Evolutionary conservation across 108 stramenopile species (phyloP).

Genomic region (Cyclotella choctawhatcheeana): DNA sequence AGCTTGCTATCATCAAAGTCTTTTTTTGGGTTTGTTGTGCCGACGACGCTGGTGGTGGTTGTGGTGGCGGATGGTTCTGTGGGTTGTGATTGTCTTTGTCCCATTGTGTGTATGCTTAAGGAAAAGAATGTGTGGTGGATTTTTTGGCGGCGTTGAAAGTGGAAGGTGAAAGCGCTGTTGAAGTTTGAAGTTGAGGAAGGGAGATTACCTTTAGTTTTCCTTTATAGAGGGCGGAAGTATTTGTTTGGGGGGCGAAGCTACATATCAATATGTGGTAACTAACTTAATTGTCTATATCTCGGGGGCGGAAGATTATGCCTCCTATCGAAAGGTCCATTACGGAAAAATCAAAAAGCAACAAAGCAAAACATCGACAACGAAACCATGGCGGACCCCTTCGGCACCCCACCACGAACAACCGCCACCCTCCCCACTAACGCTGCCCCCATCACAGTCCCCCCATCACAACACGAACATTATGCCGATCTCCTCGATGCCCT

Average conservation of each 20-base stretch:
- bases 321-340: no score
- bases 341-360: not conserved
- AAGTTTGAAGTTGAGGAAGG: no score
- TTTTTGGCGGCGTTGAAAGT: no score
- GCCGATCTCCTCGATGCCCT: not conserved
- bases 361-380: not conserved
- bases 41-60: not conserved
- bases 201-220: no score
- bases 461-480: not conserved
- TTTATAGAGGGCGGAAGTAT: no score
- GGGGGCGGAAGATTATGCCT: no score
- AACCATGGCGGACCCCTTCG: constrained; percentile 12
- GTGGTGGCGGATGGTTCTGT: not conserved
- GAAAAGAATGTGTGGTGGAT: no score
- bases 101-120: constrained; percentile 31
- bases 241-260: no score
- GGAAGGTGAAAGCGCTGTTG: no score
- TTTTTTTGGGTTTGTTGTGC: not conserved
- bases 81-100: constrained; percentile 33
- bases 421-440: not conserved
- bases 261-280: no score
- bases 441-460: not conserved
- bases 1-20: constrained; percentile 1
- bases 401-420: constrained; percentile 3
- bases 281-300: no score